Base-by-base conservation (phyloP, 2,329 filamentous ascomycete species). In the Fusarium incarnatum region DNA sequence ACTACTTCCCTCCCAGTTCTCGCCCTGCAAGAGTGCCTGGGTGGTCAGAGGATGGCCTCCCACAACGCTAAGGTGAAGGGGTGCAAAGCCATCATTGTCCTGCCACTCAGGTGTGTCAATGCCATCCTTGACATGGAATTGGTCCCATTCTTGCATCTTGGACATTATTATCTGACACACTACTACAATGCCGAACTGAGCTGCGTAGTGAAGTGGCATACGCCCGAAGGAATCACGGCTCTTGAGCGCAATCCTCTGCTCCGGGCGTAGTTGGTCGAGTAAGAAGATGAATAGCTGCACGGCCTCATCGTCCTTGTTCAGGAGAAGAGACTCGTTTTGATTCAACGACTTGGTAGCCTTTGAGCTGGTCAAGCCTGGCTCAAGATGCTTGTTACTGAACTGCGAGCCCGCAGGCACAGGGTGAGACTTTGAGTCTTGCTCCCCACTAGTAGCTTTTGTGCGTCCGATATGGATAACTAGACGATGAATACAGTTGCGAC, bases 141-240 rank as follows among this genome's bases (percentile, higher is more conserved):
- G 90, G 18, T 88, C 88, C 95, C 95, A 98, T 25, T 90, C 87
- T 77, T 95, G 92, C 90, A 99, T 94, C 75, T 92, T 91, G 68
- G 91, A 89, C 82, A 98, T 94, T 71, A 98, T 87, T 25, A 94
- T 86, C 77, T 97, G 88, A 76, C 94, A 97, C 12, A 98, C 91
- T n/a, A 94, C 88, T 6, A 96, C 92, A 73, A 98, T 94, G 4
- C 96, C 96, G 77, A 97, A 97, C 78, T 98, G 94, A 0, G 96
- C 95, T 5, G 94, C 94, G 77, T 98, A 98, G 78, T 98, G 95
- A 13, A 98, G 85, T 2, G 95, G 94, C 16, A 95, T 86, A 7
- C 95, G 91, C 5, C 94, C 94, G 64, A 95, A 92, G 0, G 89
- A 86, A 80, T 98, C 95, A 63, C 87, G 89, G 15, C 88, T 87